Evolutionary conservation across 73 alveolate genomes (phyloP).

Genomic region (Halteria grandinella): DNA sequence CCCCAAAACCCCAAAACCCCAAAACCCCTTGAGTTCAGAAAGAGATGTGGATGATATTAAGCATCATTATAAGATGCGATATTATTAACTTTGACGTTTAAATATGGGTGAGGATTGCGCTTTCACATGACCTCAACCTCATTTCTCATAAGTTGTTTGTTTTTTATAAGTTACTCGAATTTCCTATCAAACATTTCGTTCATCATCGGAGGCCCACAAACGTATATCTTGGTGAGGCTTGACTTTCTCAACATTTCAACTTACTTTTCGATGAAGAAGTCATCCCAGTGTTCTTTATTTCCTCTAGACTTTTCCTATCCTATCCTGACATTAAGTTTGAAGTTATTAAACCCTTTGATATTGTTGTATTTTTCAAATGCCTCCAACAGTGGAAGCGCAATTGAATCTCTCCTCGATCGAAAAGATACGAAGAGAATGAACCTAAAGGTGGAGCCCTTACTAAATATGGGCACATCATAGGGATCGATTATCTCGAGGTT

Average conservation of each 20-base stretch:
- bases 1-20: too few species aligned
- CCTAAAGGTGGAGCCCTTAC: neutral
- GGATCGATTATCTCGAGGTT: neutral
- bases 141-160: too few species aligned
- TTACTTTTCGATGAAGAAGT: conserved; percentile 2
- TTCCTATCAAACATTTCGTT: conserved; percentile 34
- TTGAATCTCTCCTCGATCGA: conserved; percentile 14
- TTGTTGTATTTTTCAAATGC: neutral
- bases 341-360: neutral
- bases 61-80: too few species aligned
- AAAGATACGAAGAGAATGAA: conserved; percentile 54
- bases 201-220: conserved; percentile 47
- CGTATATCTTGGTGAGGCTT: conserved; percentile 24
- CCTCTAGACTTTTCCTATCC: neutral
- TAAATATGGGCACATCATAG: neutral
- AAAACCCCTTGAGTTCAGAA: too few species aligned
- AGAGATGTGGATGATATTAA: too few species aligned
- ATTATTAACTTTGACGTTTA: too few species aligned
- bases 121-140: too few species aligned
- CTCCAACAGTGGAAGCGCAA: conserved; percentile 1
- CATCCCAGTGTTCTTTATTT: conserved; percentile 40
- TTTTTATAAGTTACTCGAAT: conserved; percentile 6
- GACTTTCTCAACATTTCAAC: neutral
- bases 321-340: conserved; percentile 25
- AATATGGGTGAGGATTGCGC: too few species aligned